Conservation (phyloP, 331 rosid species). For the Quercus lobata region DNA sequence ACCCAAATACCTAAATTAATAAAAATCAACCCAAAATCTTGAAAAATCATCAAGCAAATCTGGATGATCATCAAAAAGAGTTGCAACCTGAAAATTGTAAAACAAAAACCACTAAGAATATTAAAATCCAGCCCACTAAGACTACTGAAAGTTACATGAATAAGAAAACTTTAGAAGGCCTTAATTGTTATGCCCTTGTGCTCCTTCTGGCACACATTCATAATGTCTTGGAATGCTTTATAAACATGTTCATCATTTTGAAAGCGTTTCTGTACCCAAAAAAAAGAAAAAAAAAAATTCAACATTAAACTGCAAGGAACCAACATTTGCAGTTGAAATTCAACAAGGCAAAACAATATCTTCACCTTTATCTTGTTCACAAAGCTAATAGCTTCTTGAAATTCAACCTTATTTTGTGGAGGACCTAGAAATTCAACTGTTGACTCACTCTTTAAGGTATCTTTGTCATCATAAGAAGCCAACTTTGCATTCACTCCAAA, state of each 20-base stretch:
- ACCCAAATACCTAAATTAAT: no score
- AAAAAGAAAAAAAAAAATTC: neutral
- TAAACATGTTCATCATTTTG: constrained; percentile 59
- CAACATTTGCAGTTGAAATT: neutral
- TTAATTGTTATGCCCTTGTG: constrained; percentile 77
- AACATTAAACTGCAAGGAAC: constrained; percentile 5
- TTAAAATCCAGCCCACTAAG: no score
- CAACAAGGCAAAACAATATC: neutral
- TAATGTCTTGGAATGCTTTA: constrained; percentile 88
- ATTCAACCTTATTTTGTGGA: constrained; percentile 86
- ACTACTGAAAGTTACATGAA: neutral
- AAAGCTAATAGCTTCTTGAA: constrained; percentile 95
- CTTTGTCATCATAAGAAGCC: constrained; percentile 6
- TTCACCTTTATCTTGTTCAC: constrained; percentile 96
- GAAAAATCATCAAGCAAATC: constrained; percentile 80
- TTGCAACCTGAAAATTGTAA: constrained; percentile 58
- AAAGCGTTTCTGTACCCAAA: constrained; percentile 64
- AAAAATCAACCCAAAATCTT: no score
- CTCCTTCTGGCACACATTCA: constrained; percentile 96
- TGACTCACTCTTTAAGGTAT: constrained; percentile 50
- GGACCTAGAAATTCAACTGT: neutral
- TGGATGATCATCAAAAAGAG: constrained; percentile 67
- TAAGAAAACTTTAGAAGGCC: constrained; percentile 30
- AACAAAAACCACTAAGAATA: constrained; percentile 2
- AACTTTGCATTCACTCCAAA: constrained; percentile 53